Percentiles rank a stretch among this genome's conserved stretches.
Conservation (phyloP, 495 filamentous ascomycete genomes). For the Hyaloscypha bicolor region DNA sequence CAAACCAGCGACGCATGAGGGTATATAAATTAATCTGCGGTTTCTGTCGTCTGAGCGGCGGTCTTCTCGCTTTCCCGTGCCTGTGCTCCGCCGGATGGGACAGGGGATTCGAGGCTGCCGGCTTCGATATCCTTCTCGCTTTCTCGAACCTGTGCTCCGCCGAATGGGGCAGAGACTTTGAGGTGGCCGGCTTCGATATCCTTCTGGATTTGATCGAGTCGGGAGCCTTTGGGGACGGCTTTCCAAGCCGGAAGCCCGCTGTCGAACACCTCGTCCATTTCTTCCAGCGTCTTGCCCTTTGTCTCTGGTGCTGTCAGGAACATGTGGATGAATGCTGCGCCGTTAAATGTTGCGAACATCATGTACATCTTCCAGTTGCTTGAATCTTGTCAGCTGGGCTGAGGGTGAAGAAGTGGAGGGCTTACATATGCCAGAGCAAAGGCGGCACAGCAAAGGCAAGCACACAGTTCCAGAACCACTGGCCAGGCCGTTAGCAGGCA, state of each 20-base stretch:
- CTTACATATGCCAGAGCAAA: slow-evolving; percentile 42
- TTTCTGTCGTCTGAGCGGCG: not conserved
- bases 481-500: slow-evolving; percentile 26
- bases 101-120: slow-evolving; percentile 24
- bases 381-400: slow-evolving; percentile 27
- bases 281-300: slow-evolving; percentile 38
- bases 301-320: slow-evolving; percentile 54
- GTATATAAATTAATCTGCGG: not conserved
- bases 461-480: slow-evolving; percentile 69
- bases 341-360: slow-evolving; percentile 52
- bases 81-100: not conserved
- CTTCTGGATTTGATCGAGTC: slow-evolving; percentile 50
- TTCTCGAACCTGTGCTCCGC: not conserved
- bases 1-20: not conserved
- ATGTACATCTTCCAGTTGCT: slow-evolving; percentile 58
- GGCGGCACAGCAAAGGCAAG: slow-evolving; percentile 56
- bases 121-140: slow-evolving; percentile 50
- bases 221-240: slow-evolving; percentile 40
- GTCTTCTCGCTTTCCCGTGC: slow-evolving; percentile 5
- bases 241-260: slow-evolving; percentile 52
- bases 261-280: slow-evolving; percentile 50
- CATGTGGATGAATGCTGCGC: slow-evolving; percentile 59
- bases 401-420: slow-evolving; percentile 25
- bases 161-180: slow-evolving; percentile 19
- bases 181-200: slow-evolving; percentile 48